Base-by-base conservation (phyloP, 345 rosid genomes). In the Rubroshorea leprosula region DNA sequence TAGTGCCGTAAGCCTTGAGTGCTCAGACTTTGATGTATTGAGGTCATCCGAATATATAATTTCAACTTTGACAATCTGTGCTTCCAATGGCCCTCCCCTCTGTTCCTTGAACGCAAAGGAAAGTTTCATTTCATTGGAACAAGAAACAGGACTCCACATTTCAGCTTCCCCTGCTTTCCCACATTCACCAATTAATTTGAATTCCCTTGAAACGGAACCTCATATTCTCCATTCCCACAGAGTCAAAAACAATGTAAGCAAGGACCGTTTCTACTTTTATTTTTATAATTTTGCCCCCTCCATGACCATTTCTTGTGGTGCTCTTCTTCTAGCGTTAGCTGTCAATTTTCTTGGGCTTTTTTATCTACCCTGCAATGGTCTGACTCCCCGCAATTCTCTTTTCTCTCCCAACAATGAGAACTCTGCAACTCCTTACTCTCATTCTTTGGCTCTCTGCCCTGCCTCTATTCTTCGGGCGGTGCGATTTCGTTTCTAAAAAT, bases 41-140 rank as follows among this genome's bases (percentile, higher is more conserved):
- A n/a, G 48, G 48, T 44, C 48, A 16, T 44, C 49, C 19, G 5
- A 57, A 41, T 44, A 27, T 46, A 58, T 58, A 47, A 46, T 58
- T 58, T 16, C 24, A 73, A 74, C 75, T 78, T 78, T 85, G 92
- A 82, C 83, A 66, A 67, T 65, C 44, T 67, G 60, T 48, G 64
- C 61, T 38, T 64, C 71, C 54, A 76, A 78, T 76, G 77, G n/a
- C n/a, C n/a, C n/a, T n/a, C 60, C 61, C 58, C 67, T 50, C 21
- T 55, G 64, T 82, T 75, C 51, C 89, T 84, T 87, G 67, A 84
- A 79, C 87, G 82, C 64, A 75, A 84, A 84, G 91, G 79, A 75
- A 84, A 74, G n/a, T n/a, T n/a, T n/a, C n/a, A n/a, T 60, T 74
- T 64, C 78, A 63, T 67, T 60, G 80, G 72, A 55, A 35, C 63